phyloP scores from a whole-genome alignment of 148 eudicot genomes.

The Cornus florida region DNA sequence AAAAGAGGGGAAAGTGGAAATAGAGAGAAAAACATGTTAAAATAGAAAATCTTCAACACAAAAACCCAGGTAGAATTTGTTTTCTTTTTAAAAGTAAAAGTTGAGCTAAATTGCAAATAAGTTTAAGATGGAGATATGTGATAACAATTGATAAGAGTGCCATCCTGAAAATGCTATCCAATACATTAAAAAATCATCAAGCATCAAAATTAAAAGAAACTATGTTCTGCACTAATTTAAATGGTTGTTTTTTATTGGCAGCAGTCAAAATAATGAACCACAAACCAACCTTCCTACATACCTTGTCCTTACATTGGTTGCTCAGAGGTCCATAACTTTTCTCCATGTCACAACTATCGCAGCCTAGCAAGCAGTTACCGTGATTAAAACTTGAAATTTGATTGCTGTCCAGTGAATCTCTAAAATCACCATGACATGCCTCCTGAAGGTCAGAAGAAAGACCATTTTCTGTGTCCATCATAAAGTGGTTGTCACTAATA shows the following conservation, averaged over 20 bases:
- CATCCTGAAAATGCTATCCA: no score
- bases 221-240: background rate
- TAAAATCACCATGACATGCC: conserved; percentile 16
- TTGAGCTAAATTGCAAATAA: no score
- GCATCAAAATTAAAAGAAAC: background rate
- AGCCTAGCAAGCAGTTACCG: conserved; percentile 20
- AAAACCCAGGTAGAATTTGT: no score
- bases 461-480: conserved; percentile 23
- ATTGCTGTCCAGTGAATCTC: conserved; percentile 31
- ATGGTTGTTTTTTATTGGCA: background rate
- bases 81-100: no score
- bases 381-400: conserved; percentile 35
- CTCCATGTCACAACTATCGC: conserved; percentile 14
- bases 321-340: conserved; percentile 2
- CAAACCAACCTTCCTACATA: background rate
- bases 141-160: no score
- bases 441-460: conserved; percentile 23
- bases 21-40: no score
- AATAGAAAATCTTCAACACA: no score
- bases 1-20: no score
- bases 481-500: conserved; percentile 21
- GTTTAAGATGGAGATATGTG: no score
- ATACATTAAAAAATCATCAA: background rate
- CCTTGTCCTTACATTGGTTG: conserved; percentile 19
- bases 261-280: conserved; percentile 1